Evolutionary conservation across 2,329 filamentous ascomycete genomes (phyloP), one percentile per base, ranked within the genome.

Genomic region (Rosellinia necatrix): DNA sequence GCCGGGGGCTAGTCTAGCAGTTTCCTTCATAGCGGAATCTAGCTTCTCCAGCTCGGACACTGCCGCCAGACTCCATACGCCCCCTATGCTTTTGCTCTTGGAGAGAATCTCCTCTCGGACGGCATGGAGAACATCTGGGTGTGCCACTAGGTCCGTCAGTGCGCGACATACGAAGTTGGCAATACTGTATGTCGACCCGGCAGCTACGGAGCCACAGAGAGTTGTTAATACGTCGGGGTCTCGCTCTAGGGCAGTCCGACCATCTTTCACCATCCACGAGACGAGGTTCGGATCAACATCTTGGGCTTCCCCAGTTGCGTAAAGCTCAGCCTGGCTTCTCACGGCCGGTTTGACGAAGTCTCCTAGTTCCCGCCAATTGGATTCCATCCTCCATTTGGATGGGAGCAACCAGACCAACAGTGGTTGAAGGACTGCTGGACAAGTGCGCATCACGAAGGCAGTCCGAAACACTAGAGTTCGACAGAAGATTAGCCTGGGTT

Each of bases 21-120:
- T 47, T 46, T 62, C 60, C 38, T 62, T 62, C 50, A 60, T 60
- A 12, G 51, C 53, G 3, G 57, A 62, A 6, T 62, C 57, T 4
- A 62, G 54, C 38, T 62, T 58, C 2, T 60, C 51, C n/a, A 62
- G 29, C 27, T 44, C 52, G 15, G 19, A 29, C 5, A 60, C 8
- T 2, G 52, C 54, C 2, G 15, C 38, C 30, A 50, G 22, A 27
- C 44, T 22, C 60, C 57, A 63, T 7, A 29, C 19, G 1, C 60
- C 51, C 4, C 35, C 24, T 4, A 55, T 49, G 3, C 22, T 13
- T 22, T 10, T 41, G 24, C 53, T 27, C 19, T 46, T 48, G 5
- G 21, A 32, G 5, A 46, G 44, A 27, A 60, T 58, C 32, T 60
- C 58, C 0, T 15, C 15, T 3, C 58, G 38, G 2, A 60, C 42